A percentile compares a stretch with the other conserved stretches of the same genome.
Conservation (phyloP, 257 asterid genomes). For the Primulina huaijiensis region DNA sequence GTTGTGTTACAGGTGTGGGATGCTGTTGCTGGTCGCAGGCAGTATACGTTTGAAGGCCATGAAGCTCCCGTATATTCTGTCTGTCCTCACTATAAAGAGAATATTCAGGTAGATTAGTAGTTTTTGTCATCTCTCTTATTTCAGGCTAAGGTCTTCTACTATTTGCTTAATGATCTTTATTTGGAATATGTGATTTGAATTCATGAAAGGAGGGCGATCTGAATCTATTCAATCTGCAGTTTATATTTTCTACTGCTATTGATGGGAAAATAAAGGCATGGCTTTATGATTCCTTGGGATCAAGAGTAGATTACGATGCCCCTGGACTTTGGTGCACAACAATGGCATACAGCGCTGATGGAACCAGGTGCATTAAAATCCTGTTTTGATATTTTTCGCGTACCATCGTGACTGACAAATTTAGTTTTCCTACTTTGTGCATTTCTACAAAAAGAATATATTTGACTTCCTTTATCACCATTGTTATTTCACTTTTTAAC, state of each 20-base stretch:
- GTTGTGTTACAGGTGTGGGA: conserved; percentile 75
- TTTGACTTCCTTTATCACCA: neutral
- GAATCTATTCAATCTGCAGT: conserved; percentile 51
- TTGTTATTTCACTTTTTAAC: no score
- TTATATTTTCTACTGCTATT: conserved; percentile 91
- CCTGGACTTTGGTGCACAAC: conserved; percentile 98
- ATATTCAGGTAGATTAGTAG: conserved; percentile 56
- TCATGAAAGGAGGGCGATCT: conserved; percentile 26
- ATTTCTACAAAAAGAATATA: neutral
- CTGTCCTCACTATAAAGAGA: conserved; percentile 88
- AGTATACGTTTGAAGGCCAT: conserved; percentile 80
- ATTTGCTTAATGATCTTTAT: neutral
- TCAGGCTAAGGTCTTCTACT: neutral
- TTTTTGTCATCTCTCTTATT: neutral
- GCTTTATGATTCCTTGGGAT: conserved; percentile 92
- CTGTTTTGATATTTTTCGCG: conserved; percentile 21
- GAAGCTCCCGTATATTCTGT: conserved; percentile 94
- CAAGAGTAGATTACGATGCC: conserved; percentile 98
- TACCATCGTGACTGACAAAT: conserved; percentile 10
- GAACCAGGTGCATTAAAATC: conserved; percentile 62
- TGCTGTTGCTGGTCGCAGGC: conserved; percentile 72
- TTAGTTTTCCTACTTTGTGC: neutral
- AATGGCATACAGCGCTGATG: conserved; percentile 97
- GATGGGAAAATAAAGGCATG: conserved; percentile 98
- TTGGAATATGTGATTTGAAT: conserved; percentile 9